phyloP scores from a whole-genome alignment of 148 eudicot genomes.

The Rhododendron henanense region DNA sequence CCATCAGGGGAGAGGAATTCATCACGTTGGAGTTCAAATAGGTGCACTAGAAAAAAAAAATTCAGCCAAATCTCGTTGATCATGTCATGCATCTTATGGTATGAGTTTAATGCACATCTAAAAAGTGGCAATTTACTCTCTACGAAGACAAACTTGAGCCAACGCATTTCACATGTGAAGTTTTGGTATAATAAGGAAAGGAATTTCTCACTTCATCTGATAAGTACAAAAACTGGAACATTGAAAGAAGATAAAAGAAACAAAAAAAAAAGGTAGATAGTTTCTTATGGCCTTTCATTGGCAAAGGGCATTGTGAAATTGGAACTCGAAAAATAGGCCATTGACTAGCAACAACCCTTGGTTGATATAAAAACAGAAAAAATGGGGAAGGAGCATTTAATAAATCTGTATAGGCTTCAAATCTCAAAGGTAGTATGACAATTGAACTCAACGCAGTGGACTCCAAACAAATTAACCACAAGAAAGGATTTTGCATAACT shows the following conservation, averaged over 20 bases:
- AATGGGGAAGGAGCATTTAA: neutral
- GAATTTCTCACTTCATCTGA: neutral
- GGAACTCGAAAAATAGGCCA: neutral
- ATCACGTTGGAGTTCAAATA: neutral
- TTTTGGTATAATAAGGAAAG: neutral
- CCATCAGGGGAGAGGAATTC: neutral
- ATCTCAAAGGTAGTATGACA: neutral
- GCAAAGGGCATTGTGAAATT: neutral
- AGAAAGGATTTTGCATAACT: neutral
- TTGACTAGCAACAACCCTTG: neutral
- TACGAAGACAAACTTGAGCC: neutral
- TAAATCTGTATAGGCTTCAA: neutral
- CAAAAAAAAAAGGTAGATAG: neutral
- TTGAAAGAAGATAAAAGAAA: neutral
- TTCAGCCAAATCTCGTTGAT: neutral
- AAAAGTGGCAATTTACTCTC: neutral
- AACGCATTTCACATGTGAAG: neutral
- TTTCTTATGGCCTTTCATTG: constrained; percentile 49
- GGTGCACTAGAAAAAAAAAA: neutral
- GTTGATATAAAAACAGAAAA: neutral
- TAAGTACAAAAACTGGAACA: neutral
- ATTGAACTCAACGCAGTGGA: neutral
- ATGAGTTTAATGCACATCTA: neutral
- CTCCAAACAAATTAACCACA: neutral
- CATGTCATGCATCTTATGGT: too few species aligned